Evolutionary conservation across 2,329 filamentous ascomycete species (phyloP), one percentile per base, ranked within the genome.

Genomic region (Penicillium palitans): DNA sequence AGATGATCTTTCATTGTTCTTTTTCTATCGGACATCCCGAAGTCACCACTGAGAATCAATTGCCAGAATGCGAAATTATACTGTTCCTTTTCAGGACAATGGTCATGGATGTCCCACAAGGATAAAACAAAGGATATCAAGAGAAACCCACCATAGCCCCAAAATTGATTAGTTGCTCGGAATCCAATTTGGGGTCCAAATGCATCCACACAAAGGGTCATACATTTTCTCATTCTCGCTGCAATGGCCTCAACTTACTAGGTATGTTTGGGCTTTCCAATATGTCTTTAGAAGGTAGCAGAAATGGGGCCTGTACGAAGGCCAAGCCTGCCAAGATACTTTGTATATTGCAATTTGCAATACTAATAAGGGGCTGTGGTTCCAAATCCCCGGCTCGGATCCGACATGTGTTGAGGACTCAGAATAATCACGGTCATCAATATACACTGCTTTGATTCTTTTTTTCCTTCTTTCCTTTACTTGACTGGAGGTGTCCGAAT

Each of bases 101-200:
- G 50, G 35, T 15, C 37, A 21, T 13, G 24, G 7, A 25, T 33
- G 27, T 40, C 27, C 29, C 19, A 35, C 35, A 24, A 47, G 17
- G 35, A 27, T 6, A 52, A 37, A 33, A 52, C 21, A 29, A 44
- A 25, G 42, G 17, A 33, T 39, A n/a, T 29, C 21, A 42, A 50
- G 19, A 35, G 25, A 25, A 57, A 8, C 7, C 33, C 37, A 29
- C 35, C 35, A 47, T 6, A 15, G 10, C 29, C 49, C 42, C 21
- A 24, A 47, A 35, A 42, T 39, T 15, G 35, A 42, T 45, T 53
- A 47, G 42, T n/a, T 52, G 25, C 25, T 37, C 27, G 15, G 41
- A 10, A 17, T 29, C 12, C n/a, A 52, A 54, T n/a, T 48, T 48
- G 50, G 55, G 50, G 50, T 54, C 50, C 44, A 48, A 54, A 44